Base-by-base conservation (phyloP, 2,329 filamentous ascomycete genomes). In the Cytospora piceae region DNA sequence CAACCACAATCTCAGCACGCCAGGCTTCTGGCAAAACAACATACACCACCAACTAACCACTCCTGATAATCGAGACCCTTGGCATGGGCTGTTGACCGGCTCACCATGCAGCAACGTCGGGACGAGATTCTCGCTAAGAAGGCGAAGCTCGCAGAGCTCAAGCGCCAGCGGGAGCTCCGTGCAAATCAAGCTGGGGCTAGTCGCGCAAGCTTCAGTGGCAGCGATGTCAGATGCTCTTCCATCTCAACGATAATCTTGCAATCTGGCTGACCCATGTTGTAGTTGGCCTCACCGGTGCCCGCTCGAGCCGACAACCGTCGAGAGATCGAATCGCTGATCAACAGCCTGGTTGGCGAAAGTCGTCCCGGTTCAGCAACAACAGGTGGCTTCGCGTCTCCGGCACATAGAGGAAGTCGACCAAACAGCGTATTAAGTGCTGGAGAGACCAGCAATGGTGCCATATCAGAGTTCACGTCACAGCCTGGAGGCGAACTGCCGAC, bases 81-180 rank as follows among this genome's bases (percentile, higher is more conserved):
- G 81, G 76, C 65, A 85, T 85, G 83, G 80, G 81, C 78, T 56
- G 52, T 74, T 77, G 73, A 74, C 72, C 73, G 76, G 72, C 59
- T 68, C 77, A 80, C 74, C 71, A 90, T 90, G 83, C 87, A 90
- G 80, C 90, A 94, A 84, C 90, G 94, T 73, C 91, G 93, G 82
- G 93, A 97, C 83, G 95, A 99, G 83, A 97, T 99, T 72, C 83
- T 95, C 73, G 94, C 93, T 72, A 99, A 99, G 82, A 94, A 92
- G 83, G 94, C 94, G 69, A 97, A 95, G 83, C 92, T 99, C 73
- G 94, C 92, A 58, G 95, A 98, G 84, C 86, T 99, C 70, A 97
- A 97, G 82, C 88, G 92, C 69, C 93, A 97, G 80, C 87, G 95
- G 72, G 93, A 96, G 77, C 81, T 94, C 72, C 87, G 94, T 67